Base-by-base conservation (phyloP, 1,284 basidiomycete genomes). In the Jaminaea rosea region DNA sequence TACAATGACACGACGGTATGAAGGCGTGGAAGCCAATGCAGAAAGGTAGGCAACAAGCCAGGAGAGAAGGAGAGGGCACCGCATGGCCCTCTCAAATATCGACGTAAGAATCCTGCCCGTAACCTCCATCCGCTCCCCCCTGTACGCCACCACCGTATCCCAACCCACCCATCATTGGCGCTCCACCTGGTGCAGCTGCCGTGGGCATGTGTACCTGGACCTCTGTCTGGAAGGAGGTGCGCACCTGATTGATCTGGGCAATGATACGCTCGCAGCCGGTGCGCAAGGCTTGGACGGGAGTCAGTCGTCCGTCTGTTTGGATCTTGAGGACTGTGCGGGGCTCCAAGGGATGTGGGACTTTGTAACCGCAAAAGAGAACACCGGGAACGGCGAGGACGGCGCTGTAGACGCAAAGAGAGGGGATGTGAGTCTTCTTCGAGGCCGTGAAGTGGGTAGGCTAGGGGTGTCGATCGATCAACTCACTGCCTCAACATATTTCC, bases 401-500 rank as follows among this genome's bases (percentile, higher is more conserved):
- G 31, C 54, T 56, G 41, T 17, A 29, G 31, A 23, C 11, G 13
- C 27, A 17, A 24, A n/a, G n/a, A n/a, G n/a, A n/a, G n/a, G n/a
- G 8, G 37, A 39, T 39, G 37, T 8, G 37, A 34, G 10, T 34
- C 45, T 31, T 6, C 26, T 11, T 19, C 47, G 23, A 7, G 3
- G 31, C 2, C 8, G 21, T 26, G 21, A 10, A 13, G 23, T 24
- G 34, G 39, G 10, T 10, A 10, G 39, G 10, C 13, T 15, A 19
- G 11, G 21, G 10, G 15, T 42, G 7, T 8, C 13, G n/a, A n/a
- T n/a, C n/a, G n/a, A n/a, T n/a, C n/a, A n/a, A 50, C 87, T 73
- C 73, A 93, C 88, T 88, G 83, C 66, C 94, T 83, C 17, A 98
- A 80, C 87, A 98, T 88, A 77, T 94, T 94, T 5, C 85, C 93